Evolutionary conservation across 2,329 filamentous ascomycete species (phyloP).

Genomic region (Lasiodiplodia gonubiensis): DNA sequence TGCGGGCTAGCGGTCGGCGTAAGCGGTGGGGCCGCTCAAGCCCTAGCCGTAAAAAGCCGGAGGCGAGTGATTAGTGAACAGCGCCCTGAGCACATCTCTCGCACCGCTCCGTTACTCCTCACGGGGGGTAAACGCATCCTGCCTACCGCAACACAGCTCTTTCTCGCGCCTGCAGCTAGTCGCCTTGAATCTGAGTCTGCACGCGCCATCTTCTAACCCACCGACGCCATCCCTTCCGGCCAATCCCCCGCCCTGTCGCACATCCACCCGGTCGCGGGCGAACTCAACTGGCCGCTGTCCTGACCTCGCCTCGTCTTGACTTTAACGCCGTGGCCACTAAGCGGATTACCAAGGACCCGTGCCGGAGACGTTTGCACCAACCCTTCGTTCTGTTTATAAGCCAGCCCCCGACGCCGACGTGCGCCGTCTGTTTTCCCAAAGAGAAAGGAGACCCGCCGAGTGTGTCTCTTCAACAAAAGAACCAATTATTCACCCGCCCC

Average conservation of each 20-base stretch:
- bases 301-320: not conserved
- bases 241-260: not conserved
- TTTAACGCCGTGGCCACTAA: constrained; percentile 17
- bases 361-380: not conserved
- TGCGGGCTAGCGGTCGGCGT: not conserved
- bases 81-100: constrained; percentile 6
- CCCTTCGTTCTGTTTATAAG: constrained; percentile 13
- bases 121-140: constrained; percentile 15
- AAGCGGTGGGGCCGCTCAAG: constrained; percentile 2
- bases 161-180: not conserved
- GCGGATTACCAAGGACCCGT: constrained; percentile 15
- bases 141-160: not conserved
- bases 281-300: constrained; percentile 1
- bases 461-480: not conserved
- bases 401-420: constrained; percentile 12
- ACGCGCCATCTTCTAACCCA: constrained; percentile 11
- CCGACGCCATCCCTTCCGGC: not conserved
- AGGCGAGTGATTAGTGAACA: constrained; percentile 20
- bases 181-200: constrained; percentile 2
- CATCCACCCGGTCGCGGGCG: constrained; percentile 1
- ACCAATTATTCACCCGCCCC: constrained; percentile 5
- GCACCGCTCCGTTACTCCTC: constrained; percentile 23
- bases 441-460: constrained; percentile 2
- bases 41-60: constrained; percentile 18
- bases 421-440: constrained; percentile 15